Evolutionary conservation across 1,139 yeast species (phyloP).

Genomic region (Candida neerlandica): DNA sequence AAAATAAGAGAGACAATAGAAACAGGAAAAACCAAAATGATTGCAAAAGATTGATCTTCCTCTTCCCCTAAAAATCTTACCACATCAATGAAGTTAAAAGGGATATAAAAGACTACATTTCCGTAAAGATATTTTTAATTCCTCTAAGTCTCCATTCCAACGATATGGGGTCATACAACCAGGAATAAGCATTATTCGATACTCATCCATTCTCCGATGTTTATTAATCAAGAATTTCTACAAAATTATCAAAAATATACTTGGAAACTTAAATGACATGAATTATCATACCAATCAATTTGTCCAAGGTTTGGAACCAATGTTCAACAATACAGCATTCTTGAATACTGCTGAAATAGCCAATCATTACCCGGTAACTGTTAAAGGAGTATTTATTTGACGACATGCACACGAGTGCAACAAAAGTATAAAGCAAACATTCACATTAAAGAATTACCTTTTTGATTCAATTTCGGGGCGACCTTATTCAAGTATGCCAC

Average conservation of each 20-base stretch:
- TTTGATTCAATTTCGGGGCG: too few relatives aligned
- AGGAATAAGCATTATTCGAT: not conserved
- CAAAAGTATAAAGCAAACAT: too few relatives aligned
- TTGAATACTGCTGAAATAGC: not conserved
- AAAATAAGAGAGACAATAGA: not conserved
- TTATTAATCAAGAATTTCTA: not conserved
- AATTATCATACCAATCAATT: not conserved
- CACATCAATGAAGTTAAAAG: not conserved
- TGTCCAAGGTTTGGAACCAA: not conserved
- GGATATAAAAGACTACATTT: not conserved
- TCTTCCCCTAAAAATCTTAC: not conserved
- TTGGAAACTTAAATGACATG: not conserved
- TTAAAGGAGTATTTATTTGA: constrained; percentile 1
- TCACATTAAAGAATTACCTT: too few relatives aligned
- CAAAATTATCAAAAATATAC: not conserved
- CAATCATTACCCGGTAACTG: not conserved
- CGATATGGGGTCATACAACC: not conserved
- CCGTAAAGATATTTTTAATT: not conserved
- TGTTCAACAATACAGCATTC: not conserved
- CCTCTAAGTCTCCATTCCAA: not conserved
- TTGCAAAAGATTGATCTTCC: not conserved
- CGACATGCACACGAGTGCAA: not conserved
- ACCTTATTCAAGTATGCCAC: too few relatives aligned
- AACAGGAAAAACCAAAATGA: not conserved
- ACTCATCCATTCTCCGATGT: not conserved